phyloP scores from a whole-genome alignment of 345 rosid species.

The Eucalyptus regnans region DNA sequence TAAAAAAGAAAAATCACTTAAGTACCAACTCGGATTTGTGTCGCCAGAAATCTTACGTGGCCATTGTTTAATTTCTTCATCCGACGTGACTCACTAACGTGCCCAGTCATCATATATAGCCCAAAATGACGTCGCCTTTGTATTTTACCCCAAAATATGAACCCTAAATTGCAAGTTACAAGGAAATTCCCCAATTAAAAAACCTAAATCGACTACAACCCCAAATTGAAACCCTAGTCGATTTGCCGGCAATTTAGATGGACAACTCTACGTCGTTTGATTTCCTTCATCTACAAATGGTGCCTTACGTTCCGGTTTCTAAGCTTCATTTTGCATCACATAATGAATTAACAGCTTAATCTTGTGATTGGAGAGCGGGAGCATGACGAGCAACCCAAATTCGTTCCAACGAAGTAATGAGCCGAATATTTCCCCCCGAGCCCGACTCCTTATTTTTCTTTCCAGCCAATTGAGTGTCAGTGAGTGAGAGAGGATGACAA shows the following conservation, averaged over 20 bases:
- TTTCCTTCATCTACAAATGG: background rate
- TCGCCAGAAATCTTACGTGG: background rate
- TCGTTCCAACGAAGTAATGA: background rate
- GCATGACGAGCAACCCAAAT: no score
- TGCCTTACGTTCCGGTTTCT: background rate
- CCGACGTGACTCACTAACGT: fast-evolving
- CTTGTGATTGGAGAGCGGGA: background rate
- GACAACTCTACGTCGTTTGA: background rate
- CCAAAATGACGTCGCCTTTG: no score
- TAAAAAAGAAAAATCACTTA: no score
- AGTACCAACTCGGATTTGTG: background rate
- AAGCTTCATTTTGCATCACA: background rate
- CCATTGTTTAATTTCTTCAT: no score
- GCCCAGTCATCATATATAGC: background rate
- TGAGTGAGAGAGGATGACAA: background rate
- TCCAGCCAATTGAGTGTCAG: background rate
- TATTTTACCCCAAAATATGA: no score
- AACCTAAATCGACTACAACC: background rate
- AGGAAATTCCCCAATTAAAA: no score
- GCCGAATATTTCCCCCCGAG: background rate
- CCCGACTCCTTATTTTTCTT: background rate
- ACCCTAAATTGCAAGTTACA: no score
- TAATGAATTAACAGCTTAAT: background rate
- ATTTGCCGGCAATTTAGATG: background rate
- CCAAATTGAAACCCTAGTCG: background rate